Evolutionary conservation across 495 filamentous ascomycete species (phyloP).

Genomic region (Penicillium salamii): DNA sequence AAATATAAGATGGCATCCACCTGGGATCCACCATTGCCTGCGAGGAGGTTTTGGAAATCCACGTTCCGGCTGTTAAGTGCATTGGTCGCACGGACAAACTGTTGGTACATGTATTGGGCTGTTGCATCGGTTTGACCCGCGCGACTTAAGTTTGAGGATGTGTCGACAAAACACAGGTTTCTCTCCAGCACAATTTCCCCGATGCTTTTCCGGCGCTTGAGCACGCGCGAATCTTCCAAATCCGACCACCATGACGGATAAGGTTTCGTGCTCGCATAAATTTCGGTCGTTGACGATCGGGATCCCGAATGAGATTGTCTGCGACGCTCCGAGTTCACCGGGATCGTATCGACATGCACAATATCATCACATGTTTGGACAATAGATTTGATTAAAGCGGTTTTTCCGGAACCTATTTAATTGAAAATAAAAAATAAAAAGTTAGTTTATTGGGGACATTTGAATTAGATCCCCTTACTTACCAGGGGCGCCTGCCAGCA

Average conservation of each 20-base stretch:
- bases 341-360: constrained; percentile 85
- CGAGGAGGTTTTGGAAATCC: constrained; percentile 76
- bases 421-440: too few species aligned
- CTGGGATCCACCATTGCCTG: constrained; percentile 82
- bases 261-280: constrained; percentile 88
- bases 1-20: constrained; percentile 89
- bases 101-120: constrained; percentile 70
- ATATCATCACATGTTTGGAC: constrained; percentile 95
- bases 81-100: constrained; percentile 62
- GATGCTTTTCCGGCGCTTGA: constrained; percentile 72
- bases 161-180: constrained; percentile 95
- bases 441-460: too few species aligned
- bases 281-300: constrained; percentile 61
- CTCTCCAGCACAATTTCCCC: constrained; percentile 84
- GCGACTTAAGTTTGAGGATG: constrained; percentile 65
- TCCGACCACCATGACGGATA: constrained; percentile 97
- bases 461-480: too few species aligned
- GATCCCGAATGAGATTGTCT: constrained; percentile 31
- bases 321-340: constrained; percentile 23
- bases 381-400: constrained; percentile 87
- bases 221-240: constrained; percentile 66
- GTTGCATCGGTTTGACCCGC: constrained; percentile 67
- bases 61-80: constrained; percentile 59
- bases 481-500: constrained; percentile 84
- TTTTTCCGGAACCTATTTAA: constrained; percentile 72